Base-by-base conservation (phyloP, 108 stramenopile genomes). In the Pseudonitzschia pungens region DNA sequence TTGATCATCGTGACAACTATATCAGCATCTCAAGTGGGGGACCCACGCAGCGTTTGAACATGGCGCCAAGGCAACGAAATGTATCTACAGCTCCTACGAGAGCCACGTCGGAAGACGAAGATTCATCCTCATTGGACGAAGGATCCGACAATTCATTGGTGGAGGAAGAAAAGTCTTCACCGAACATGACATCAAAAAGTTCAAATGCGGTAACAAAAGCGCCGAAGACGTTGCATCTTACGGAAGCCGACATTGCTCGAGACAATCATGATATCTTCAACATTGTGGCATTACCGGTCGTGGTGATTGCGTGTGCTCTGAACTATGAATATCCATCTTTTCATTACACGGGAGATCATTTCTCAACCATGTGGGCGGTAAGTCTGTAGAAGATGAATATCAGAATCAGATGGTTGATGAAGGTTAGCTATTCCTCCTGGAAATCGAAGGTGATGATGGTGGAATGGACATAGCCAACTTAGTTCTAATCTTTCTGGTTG, bases 261-360 rank as follows among this genome's bases (percentile, higher is more conserved):
- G 85, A 86, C 36, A 42, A 78, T 26, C 91, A 92, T 68, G 91
- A 92, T 79, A 85, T 76, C 55, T 92, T 89, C 68, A 92, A 92
- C 76, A 32, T 92, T 27, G 70, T 92, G 21, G 77, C 82, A 48
- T 62, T 92, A 56, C 86, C 85, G n/a, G 28, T 67, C 43, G 66
- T 67, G 6, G 43, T 67, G 15, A 26, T 21, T 50, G 15, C 66
- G 5, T 48, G 66, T 40, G 60, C 33, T 48, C 42, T 67, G 16
- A 67, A 67, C 22, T 67, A 67, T n/a, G 43, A 44, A 16, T 67
- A 40, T 16, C 66, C 66, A 28, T 70, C 53, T 28, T 36, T 36
- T 24, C 54, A 33, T 55, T 57, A 70, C 31, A 64, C 36, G 16
- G 82, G 77, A 28, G 48, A 72, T 0, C 54, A 83, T 60, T 83